Base-by-base conservation (phyloP, 2,329 filamentous ascomycete genomes). In the Trichoderma simmonsii region DNA sequence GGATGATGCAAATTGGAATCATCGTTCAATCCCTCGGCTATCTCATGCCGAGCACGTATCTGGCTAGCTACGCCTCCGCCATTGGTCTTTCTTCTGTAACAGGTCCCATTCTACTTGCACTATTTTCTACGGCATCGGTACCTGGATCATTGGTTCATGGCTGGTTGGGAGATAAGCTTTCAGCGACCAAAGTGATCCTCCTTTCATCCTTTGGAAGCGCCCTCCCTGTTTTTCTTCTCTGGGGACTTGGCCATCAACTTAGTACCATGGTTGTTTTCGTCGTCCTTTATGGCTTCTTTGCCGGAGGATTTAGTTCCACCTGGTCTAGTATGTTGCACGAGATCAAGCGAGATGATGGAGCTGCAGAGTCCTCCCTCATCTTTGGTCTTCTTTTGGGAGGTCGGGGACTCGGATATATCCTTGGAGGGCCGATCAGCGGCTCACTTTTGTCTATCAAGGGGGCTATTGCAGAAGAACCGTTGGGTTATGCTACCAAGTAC, bases 251-350 rank as follows among this genome's bases (percentile, higher is more conserved):
- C 24, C 84, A 82, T 0, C 85, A 82, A 7, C 79, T 90, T 30
- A 83, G 84, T 0, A 80, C 89, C 3, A 78, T 92, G 56, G 86
- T 89, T 28, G 75, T 88, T 7, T 92, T 90, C 78, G 88, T 89
- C 39, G 79, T 91, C 24, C 81, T 86, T 3, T 92, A 90, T 76
- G 91, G 90, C 0, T 84, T 92, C 74, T 92, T 91, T 69, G 89
- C 90, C 0, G 88, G 90, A 0, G 87, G 87, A 0, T 92, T 90
- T 77, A 88, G 87, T 3, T 87, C 87, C 0, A 87, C 89, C 0
- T 92, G 90, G 89, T 84, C 86, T 0, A 88, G 88, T 0, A 83
- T 88, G 75, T 85, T 87, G 84, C 80, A 77, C 30, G 82, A 85
- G 71, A 77, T 85, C 7, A 70, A 36, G 70, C 73, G 68, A 72